Evolutionary conservation across 106 monocot genomes (phyloP), one percentile per base, ranked within the genome.

Genomic region (Dendrobium catenatum): DNA sequence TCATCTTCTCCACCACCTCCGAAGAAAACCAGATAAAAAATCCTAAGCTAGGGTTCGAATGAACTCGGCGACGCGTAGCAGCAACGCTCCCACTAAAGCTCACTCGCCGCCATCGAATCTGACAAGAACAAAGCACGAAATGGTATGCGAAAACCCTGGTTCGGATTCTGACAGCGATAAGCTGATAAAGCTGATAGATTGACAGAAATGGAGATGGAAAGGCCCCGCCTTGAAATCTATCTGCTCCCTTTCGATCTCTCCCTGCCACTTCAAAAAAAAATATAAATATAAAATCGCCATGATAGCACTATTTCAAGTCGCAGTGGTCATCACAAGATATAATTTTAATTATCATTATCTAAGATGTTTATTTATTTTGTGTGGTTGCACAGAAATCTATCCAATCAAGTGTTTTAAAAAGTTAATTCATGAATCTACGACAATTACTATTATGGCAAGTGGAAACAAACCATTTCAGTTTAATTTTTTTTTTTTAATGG

Each of bases 1-100:
- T 83, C 87, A 87, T 83, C 79, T 47, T 42, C 73, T 17, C 56
- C 13, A 51, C 51, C 29, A 22, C 64, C 61, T 17, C 4, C 1
- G 27, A 9, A 26, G 6, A 26, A 26, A 27, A 24, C 22, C 24
- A 27, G 27, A 26, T 42, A 2, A 24, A 9, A 51, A 76, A 42
- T 49, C 76, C 76, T 48, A 76, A 26, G 11, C 76, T 48, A 76
- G 49, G 11, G 5, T 48, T 26, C 9, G 27, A 24, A 48, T 9
- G 11, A 76, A 15, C 49, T 27, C 9, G 5, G 7, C 26, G 22
- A 47, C 27, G 48, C 41, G 24, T 27, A 49, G 46, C 49, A 11
- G 76, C 46, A 20, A 76, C 10, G 26, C 27, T 49, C 46, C 42
- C 11, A 42, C 44, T 75, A 17, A 7, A 41, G 44, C 19, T 75